Conservation (phyloP, 1,284 basidiomycete species). For the Sanghuangporus sanghuang region DNA sequence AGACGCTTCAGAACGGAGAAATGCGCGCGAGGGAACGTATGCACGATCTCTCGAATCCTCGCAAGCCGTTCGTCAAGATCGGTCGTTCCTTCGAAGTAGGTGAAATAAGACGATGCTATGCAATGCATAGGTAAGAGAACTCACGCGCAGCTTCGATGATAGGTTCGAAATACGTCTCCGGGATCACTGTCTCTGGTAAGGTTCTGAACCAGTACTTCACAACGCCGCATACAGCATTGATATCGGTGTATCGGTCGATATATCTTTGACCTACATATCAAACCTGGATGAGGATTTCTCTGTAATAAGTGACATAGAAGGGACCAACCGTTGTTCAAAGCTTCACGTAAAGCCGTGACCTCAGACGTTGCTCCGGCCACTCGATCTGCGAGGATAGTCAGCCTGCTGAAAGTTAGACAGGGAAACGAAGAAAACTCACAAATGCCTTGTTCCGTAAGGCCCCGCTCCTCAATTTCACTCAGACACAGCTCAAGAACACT, state of each 20-base stretch:
- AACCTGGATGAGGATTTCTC: not conserved
- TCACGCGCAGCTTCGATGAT: constrained; percentile 68
- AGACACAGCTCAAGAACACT: constrained; percentile 60
- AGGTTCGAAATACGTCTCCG: constrained; percentile 58
- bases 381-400: constrained; percentile 46
- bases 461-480: constrained; percentile 65
- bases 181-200: constrained; percentile 74
- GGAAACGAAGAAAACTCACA: constrained; percentile 45
- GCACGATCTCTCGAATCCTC: constrained; percentile 61
- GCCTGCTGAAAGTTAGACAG: not conserved
- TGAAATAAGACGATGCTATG: constrained; percentile 9
- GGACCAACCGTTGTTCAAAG: constrained; percentile 58
- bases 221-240: constrained; percentile 75
- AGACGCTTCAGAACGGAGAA: constrained; percentile 73
- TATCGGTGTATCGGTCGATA: constrained; percentile 58
- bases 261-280: constrained; percentile 44
- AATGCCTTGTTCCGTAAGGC: constrained; percentile 75
- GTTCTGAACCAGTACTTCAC: constrained; percentile 81
- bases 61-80: constrained; percentile 62
- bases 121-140: constrained; percentile 24
- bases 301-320: not conserved
- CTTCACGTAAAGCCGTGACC: constrained; percentile 63
- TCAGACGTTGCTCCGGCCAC: constrained; percentile 74
- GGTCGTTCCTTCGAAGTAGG: constrained; percentile 46
- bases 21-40: constrained; percentile 60